Base-by-base conservation (phyloP, 2,329 filamentous ascomycete species). In the Cytospora piceicola region DNA sequence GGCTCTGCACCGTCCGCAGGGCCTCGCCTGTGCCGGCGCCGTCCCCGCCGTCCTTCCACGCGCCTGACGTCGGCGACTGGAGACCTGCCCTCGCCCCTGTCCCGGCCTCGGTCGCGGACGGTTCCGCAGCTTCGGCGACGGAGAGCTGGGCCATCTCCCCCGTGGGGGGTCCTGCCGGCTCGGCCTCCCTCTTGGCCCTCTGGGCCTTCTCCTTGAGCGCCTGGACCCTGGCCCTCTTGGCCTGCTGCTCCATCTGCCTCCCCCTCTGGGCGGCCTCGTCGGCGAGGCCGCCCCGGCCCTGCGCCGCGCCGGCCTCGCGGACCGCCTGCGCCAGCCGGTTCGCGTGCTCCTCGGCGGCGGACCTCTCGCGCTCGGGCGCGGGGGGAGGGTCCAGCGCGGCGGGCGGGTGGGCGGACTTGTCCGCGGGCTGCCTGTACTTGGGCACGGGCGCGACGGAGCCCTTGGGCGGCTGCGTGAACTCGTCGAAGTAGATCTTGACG, bases 401-500 rank as follows among this genome's bases (percentile, higher is more conserved):
- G 11, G 74, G 64, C 3, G 74, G 63, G 22, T 67, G 9, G 70
- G 71, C 39, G 53, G 70, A 60, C 42, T 74, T 69, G 71, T 84
- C 84, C 7, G 76, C 72, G 27, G 64, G 71, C 68, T 76, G 78
- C 49, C 72, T 72, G 63, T 68, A 68, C 56, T 68, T 68, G 62
- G 77, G 76, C 42, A 79, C 77, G 54, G 81, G 79, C 20, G 83
- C 81, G 61, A 83, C 81, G 71, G 85, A 76, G 79, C 81, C 75
- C 78, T 85, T 82, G 75, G 81, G 75, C 39, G 85, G 83, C 70
- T 87, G 85, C 58, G 85, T 87, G 72, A 80, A 81, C 70, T 88
- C 85, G 78, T 88, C 86, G 75, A 85, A 85, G 78, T 85, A 87
- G 71, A 90, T 86, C 67, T 83, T 88, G 72, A 98, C 88, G 72